Percentiles rank a stretch among this genome's conserved stretches.
These are phyloP conservation scores for Alternaria angustiovoidea DNA, from an alignment of 2,329 filamentous ascomycete genomes.

Conservation along the genomic window DNA sequence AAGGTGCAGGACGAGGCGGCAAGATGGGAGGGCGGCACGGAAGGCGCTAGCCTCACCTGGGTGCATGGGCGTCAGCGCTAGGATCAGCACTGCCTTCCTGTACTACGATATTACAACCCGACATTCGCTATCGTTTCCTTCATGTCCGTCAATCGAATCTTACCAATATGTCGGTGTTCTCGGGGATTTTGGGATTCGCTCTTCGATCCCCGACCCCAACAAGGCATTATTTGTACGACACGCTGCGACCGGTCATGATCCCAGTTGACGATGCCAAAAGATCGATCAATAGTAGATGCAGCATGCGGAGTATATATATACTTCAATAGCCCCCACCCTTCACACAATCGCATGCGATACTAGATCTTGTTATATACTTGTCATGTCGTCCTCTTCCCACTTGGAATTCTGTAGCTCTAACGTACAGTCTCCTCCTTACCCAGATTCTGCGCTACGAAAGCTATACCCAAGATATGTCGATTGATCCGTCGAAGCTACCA, in stretches of 20 bases:
- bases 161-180: not conserved
- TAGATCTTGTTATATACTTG: not conserved
- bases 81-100: not conserved
- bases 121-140: not conserved
- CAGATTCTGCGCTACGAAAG: not conserved
- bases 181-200: not conserved
- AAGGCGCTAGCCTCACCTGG: not conserved
- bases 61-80: not conserved
- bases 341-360: not conserved
- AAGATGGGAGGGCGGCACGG: not conserved
- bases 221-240: not conserved
- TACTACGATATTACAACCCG: not conserved
- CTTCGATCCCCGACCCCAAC: not conserved
- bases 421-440: not conserved
- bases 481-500: constrained; percentile 4
- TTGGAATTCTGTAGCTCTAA: not conserved
- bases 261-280: not conserved
- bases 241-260: not conserved
- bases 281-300: not conserved
- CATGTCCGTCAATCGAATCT: no score
- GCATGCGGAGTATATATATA: not conserved
- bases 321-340: not conserved
- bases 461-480: not conserved
- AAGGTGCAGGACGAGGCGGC: not conserved
- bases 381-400: not conserved